Base-by-base conservation (phyloP, 2,329 filamentous ascomycete species). In the Phyllosticta citribraziliensis region DNA sequence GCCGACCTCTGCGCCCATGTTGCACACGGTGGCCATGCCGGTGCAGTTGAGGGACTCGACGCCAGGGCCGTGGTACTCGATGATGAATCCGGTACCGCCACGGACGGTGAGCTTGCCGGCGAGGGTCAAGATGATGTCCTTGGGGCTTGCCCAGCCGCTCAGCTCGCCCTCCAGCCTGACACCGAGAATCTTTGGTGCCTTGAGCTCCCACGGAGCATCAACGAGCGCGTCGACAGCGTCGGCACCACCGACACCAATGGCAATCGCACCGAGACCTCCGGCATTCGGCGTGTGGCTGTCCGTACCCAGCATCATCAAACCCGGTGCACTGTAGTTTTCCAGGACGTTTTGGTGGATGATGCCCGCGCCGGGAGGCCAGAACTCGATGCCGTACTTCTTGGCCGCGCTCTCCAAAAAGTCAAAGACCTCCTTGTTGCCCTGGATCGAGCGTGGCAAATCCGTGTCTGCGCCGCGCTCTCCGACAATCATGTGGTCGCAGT, bases 401-500 rank as follows among this genome's bases (percentile, higher is more conserved):
- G 74, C 73, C 0, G 94, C 94, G 59, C 89, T 95, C 80, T 97
- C 93, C 62, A 99, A 77, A 74, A 99, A 99, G 75, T 96, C 91
- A 72, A 97, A 99, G 0, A 99, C 92, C 80, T 99, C 94, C 74
- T 91, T 91, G 76, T 99, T 99, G 55, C 89, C 88, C 75, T 87
- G 82, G 64, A 99, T 95, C 52, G 91, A 94, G 33, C 87, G 84
- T 27, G 88, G 84, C 64, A 99, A 78, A 77, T 99, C 94, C 24
- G 85, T 83, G 69, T 93, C 87, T 40, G 93, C 94, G 63, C 94
- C 94, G 72, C 87, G 88, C 76, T 95, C 88, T 61, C 93, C 94
- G 30, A 97, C 93, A 77, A 99, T 97, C 86, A 99, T 87, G 75
- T 99, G 94, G 78, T 99, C 94, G 77, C 94, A 99, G 79, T 99